Evolutionary conservation across 1,284 basidiomycete genomes (phyloP), one percentile per base, ranked within the genome.

Genomic region (Flammula alnicola): DNA sequence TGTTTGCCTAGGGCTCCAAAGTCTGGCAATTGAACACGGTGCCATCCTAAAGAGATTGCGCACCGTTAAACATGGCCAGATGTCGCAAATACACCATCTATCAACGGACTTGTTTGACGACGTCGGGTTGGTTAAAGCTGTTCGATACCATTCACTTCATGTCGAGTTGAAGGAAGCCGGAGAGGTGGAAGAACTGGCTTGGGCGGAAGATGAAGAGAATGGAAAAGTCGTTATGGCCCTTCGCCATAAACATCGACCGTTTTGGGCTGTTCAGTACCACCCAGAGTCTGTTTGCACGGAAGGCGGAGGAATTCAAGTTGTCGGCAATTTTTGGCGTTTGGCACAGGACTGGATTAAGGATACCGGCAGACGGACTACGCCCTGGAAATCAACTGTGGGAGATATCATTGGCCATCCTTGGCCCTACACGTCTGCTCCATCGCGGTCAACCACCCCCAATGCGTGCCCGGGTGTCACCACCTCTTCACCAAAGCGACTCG

Each of bases 241-340:
- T 23, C 78, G 75, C 57, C 93, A 95, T 64, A 74, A 61, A 36
- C 66, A 61, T 9, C 79, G 79, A 53, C 92, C 95, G 0, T 91
- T 95, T 58, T 95, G 89, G 84, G 93, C 92, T 3, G 94, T 98
- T 2, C 95, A 98, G 65, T 98, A 97, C 63, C 96, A 98, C 66
- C 96, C 95, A 1, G 95, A 96, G 69, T 91, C 85, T 6, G 80
- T 84, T 2, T 78, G 84, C 55, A 90, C 86, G 2, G 69, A 72
- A 38, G 79, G 76, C 2, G 84, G 84, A 8, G 88, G 88, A 1
- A 58, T 76, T 12, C 76, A 82, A 44, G 78, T 90, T n/a, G 55
- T 91, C 37, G 65, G 65, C 11, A 91, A 90, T 63, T 91, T 91
- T 61, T 91, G 86, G 86, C 63, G 66, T 11, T 69, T 89, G 14